phyloP scores from a whole-genome alignment of 352 stramenopile species.

The Globisporangium uncinulatum region DNA sequence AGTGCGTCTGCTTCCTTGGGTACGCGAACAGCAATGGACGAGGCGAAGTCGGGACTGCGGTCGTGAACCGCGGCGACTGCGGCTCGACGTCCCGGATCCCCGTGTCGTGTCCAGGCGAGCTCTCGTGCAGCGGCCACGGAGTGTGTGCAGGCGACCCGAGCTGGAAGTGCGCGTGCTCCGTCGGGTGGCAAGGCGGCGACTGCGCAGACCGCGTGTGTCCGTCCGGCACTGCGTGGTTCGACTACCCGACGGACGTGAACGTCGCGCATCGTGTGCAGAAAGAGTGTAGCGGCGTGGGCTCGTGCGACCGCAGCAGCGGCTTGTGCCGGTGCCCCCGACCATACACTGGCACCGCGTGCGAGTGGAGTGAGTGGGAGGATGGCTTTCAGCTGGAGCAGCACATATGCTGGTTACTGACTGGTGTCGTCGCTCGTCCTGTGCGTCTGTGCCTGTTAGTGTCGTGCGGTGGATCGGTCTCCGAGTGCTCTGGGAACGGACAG shows the following conservation, averaged over 20 bases:
- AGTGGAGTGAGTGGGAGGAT: constrained; percentile 45
- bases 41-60: constrained; percentile 31
- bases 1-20: constrained; percentile 52
- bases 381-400: too few relatives aligned
- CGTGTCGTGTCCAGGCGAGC: constrained; percentile 56
- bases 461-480: constrained; percentile 28
- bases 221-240: constrained; percentile 52
- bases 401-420: neutral
- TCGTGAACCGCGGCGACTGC: constrained; percentile 63
- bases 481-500: constrained; percentile 71
- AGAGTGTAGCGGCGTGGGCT: constrained; percentile 62
- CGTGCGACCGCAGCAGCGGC: constrained; percentile 64
- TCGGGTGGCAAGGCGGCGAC: constrained; percentile 70
- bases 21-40: constrained; percentile 66
- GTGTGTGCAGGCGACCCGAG: constrained; percentile 46
- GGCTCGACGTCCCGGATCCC: constrained; percentile 49
- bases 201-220: constrained; percentile 72
- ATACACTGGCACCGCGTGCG: constrained; percentile 62
- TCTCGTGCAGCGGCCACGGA: constrained; percentile 75
- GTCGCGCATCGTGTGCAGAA: constrained; percentile 36
- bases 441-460: constrained; percentile 32
- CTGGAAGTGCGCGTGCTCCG: constrained; percentile 61
- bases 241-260: constrained; percentile 49
- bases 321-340: constrained; percentile 66
- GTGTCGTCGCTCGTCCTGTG: neutral